Base-by-base conservation (phyloP, 2,329 filamentous ascomycete species). In the Cytospora mali region DNA sequence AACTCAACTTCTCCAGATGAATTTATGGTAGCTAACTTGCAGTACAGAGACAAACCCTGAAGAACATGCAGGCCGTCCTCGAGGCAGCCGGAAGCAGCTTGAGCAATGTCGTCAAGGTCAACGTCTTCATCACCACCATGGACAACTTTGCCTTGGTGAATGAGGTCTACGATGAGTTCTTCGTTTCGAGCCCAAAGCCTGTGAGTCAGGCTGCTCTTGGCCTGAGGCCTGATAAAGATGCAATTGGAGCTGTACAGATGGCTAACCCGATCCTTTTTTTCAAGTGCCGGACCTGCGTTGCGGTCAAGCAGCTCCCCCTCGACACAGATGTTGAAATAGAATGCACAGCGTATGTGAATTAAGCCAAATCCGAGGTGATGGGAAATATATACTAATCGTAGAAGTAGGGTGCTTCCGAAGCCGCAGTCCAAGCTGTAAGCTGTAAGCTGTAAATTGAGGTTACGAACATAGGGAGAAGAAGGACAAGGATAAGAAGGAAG, bases 321-420 rank as follows among this genome's bases (percentile, higher is more conserved):
- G 83, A 84, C 13, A 88, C 89, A 4, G 84, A 88, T 62, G 85
- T 93, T 10, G 90, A 92, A 79, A 90, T 93, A 71, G 89, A 93
- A 77, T 89, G 86, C 72, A 87, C 88, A 73, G 87, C 87, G 3
- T 71, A 71, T 50, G 27, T 66, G 55, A 60, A 56, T 27, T 59
- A 55, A n/a, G 57, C 35, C 27, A 48, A 35, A 7, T 35, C 46
- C 23, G 6, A 29, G 9, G 6, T 18, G 29, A 4, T 16, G 11
- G 21, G 10, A 28, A 54, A 18, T 33, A 28, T 28, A 61, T 49
- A 54, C 39, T 55, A 31, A 58, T 23, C 23, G 10, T 55, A 6
- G 11, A 23, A 18, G n/a, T 51, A 51, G 62, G 51, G 53, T 58
- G 14, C 52, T 60, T 23, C 16, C 62, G 18, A 39, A 42, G 23